Evolutionary conservation across 495 filamentous ascomycete species (phyloP).

Genomic region (Annulohypoxylon stygium): DNA sequence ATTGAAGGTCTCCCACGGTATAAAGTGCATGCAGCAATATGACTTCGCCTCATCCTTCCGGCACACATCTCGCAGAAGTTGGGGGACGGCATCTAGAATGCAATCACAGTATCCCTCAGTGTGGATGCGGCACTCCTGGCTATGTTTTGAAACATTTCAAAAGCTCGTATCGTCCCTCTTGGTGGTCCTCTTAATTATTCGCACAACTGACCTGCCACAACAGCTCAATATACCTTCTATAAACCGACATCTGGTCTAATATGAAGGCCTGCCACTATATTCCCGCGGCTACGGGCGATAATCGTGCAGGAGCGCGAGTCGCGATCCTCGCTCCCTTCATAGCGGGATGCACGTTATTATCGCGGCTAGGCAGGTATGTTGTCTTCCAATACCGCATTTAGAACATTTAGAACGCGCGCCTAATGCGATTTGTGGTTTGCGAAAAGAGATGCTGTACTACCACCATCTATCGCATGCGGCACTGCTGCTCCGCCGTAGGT

Average conservation of each 20-base stretch:
- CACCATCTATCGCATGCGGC: neutral
- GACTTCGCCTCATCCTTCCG: constrained; percentile 40
- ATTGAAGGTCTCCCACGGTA: neutral
- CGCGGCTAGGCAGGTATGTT: neutral
- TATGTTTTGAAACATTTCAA: constrained; percentile 31
- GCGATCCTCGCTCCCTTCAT: constrained; percentile 6
- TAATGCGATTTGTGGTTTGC: neutral
- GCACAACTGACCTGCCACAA: constrained; percentile 32
- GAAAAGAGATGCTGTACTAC: constrained; percentile 10
- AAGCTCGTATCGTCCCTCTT: constrained; percentile 20
- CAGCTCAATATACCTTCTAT: constrained; percentile 8
- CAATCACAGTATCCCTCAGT: neutral
- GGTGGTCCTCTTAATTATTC: constrained; percentile 19
- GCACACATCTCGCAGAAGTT: constrained; percentile 14
- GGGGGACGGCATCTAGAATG: constrained; percentile 15
- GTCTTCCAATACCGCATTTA: constrained; percentile 22
- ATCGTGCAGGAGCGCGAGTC: constrained; percentile 10
- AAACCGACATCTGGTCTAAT: constrained; percentile 4
- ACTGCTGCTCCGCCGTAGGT: constrained; percentile 12
- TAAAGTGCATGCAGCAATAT: constrained; percentile 12
- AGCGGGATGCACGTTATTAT: neutral
- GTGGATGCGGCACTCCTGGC: constrained; percentile 1
- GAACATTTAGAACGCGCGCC: constrained; percentile 22
- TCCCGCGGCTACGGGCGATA: neutral
- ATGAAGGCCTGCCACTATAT: neutral